A percentile compares a stretch with the other conserved stretches of the same genome.
Conservation (phyloP, 306 rosid genomes). For the Fagus crenata region DNA sequence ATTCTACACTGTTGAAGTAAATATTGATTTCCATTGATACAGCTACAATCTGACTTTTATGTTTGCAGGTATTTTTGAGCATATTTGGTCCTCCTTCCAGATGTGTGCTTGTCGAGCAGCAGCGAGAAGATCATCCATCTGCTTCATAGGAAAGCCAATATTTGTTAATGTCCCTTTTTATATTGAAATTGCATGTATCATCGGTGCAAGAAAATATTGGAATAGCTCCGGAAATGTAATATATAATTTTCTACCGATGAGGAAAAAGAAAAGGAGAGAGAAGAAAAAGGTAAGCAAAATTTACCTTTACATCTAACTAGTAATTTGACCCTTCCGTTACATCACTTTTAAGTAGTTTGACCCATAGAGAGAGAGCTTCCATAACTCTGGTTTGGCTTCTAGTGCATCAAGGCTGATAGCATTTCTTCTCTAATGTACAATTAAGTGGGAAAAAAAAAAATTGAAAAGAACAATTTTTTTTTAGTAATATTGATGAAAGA, state of each 20-base stretch:
- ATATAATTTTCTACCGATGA: slow-evolving; percentile 6
- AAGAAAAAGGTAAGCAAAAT: background rate
- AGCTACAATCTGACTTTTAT: background rate
- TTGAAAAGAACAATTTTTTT: background rate
- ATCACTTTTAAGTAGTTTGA: background rate
- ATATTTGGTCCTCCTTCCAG: slow-evolving; percentile 95
- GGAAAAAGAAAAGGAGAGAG: background rate
- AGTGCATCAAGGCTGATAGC: background rate
- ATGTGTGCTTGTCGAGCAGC: slow-evolving; percentile 46
- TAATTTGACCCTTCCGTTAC: background rate
- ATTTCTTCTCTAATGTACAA: background rate
- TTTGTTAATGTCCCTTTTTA: slow-evolving; percentile 1
- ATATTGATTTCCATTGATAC: background rate
- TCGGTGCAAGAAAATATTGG: background rate
- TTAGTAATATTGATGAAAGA: background rate
- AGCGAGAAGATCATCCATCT: slow-evolving; percentile 52
- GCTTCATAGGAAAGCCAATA: slow-evolving; percentile 39
- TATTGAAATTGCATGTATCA: slow-evolving; percentile 18
- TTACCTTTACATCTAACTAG: background rate
- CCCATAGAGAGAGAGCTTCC: background rate
- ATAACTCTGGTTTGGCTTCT: background rate
- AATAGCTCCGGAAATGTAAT: slow-evolving; percentile 22
- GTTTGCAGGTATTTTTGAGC: slow-evolving; percentile 78
- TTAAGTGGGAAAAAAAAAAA: background rate
- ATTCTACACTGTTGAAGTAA: background rate